Conservation (phyloP, 345 rosid genomes). For the Populus simonii region DNA sequence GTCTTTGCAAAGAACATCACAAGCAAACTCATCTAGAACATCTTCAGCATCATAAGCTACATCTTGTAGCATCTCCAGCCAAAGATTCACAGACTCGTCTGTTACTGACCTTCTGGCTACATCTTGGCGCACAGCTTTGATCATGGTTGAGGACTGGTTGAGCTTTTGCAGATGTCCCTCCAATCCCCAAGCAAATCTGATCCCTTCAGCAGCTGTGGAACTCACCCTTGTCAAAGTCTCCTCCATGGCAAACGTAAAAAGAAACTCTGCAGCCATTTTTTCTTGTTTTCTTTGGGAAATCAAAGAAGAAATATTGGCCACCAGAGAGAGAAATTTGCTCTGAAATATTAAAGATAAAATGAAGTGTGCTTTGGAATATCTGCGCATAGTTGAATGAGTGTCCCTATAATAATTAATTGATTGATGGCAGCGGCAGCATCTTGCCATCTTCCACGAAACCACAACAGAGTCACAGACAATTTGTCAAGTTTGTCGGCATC, state of each 20-base stretch:
- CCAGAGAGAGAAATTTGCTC: too few relatives aligned
- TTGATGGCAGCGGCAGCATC: too few relatives aligned
- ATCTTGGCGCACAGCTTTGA: not conserved
- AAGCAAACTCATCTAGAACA: not conserved
- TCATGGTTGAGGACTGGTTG: not conserved
- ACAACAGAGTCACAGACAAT: too few relatives aligned
- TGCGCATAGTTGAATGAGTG: too few relatives aligned
- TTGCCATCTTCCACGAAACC: too few relatives aligned
- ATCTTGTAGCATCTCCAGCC: slow-evolving; percentile 4
- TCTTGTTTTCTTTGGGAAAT: too few relatives aligned
- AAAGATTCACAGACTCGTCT: not conserved
- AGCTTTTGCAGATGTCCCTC: not conserved
- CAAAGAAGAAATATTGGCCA: too few relatives aligned
- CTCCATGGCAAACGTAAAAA: not conserved
- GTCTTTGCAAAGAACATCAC: not conserved
- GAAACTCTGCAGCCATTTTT: too few relatives aligned
- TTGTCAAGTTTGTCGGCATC: too few relatives aligned
- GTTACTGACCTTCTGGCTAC: not conserved
- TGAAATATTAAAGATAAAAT: too few relatives aligned
- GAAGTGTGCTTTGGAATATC: too few relatives aligned
- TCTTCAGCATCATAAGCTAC: slow-evolving; percentile 6
- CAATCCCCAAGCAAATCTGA: not conserved
- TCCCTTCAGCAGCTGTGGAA: not conserved
- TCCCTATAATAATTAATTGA: too few relatives aligned
- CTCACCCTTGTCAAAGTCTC: not conserved